Evolutionary conservation across 2,329 filamentous ascomycete genomes (phyloP).

Genomic region (Calonectria pseudoturangicola): DNA sequence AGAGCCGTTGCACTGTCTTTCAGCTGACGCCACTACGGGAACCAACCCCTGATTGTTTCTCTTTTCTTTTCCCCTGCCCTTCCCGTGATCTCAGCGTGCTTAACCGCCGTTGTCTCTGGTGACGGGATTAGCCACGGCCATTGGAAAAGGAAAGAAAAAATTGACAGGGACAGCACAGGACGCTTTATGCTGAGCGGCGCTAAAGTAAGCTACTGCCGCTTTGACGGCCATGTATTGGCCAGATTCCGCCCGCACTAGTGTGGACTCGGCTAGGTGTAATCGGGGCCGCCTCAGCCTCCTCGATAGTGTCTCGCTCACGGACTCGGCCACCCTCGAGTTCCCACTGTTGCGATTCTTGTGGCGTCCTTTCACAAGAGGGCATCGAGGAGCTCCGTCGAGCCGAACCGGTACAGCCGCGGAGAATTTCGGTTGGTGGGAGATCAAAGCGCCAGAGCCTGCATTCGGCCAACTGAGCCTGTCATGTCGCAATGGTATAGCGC

Average conservation of each 20-base stretch:
- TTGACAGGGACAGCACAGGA: background rate
- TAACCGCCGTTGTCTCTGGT: constrained; percentile 3
- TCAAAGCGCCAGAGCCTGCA: constrained; percentile 9
- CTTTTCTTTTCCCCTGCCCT: background rate
- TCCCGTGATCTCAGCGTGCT: background rate
- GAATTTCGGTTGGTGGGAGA: constrained; percentile 2
- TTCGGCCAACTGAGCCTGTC: background rate
- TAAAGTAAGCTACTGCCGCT: background rate
- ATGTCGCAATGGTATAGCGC: background rate
- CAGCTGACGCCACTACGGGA: background rate
- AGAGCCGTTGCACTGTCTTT: background rate
- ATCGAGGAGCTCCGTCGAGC: background rate
- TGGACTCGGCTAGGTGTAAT: background rate
- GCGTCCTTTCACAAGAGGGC: background rate
- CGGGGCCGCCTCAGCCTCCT: constrained; percentile 6
- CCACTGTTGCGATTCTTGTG: constrained; percentile 1
- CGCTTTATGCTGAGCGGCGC: background rate
- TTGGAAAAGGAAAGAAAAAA: background rate
- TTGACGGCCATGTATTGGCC: background rate
- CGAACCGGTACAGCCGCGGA: constrained; percentile 16
- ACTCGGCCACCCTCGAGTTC: background rate
- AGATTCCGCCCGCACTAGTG: background rate
- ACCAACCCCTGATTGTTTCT: background rate
- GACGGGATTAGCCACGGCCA: too few species aligned
- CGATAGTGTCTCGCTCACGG: constrained; percentile 11